Evolutionary conservation across 2,329 filamentous ascomycete genomes (phyloP).

Genomic region (Cryphonectria radicalis): DNA sequence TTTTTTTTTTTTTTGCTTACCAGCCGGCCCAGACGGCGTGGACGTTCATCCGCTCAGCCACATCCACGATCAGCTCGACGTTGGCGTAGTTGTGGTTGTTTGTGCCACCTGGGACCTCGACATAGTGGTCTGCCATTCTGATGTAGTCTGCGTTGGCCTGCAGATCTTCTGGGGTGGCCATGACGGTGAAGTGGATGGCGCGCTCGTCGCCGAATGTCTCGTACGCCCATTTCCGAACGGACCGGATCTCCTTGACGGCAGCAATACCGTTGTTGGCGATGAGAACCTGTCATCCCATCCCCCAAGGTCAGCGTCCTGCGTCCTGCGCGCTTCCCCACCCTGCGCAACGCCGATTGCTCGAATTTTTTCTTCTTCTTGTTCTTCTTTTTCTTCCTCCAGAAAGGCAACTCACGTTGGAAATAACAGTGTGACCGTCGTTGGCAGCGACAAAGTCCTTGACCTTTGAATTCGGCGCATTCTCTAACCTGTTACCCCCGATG

Average conservation of each 20-base stretch:
- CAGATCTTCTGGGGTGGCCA: conserved; percentile 98
- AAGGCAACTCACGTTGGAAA: conserved; percentile 80
- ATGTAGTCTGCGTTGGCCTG: conserved; percentile 99
- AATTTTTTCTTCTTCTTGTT: too few species aligned
- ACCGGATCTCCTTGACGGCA: conserved; percentile 98
- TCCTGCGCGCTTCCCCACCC: background rate
- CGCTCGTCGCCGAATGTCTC: conserved; percentile 98
- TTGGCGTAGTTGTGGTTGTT: conserved; percentile 99
- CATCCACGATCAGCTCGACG: conserved; percentile 97
- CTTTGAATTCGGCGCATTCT: conserved; percentile 78
- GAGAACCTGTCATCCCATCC: conserved; percentile 67
- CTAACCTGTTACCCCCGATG: conserved; percentile 90
- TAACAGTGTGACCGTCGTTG: conserved; percentile 94
- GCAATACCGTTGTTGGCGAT: conserved; percentile 99
- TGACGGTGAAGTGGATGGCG: conserved; percentile 98
- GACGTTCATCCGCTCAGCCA: conserved; percentile 97
- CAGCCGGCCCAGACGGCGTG: conserved; percentile 99
- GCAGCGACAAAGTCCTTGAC: conserved; percentile 95
- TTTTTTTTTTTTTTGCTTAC: conserved; percentile 54
- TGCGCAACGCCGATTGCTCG: background rate
- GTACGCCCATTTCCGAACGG: conserved; percentile 99
- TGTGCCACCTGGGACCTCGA: conserved; percentile 96
- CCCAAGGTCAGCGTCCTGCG: background rate
- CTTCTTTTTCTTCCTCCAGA: background rate
- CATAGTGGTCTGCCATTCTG: conserved; percentile 98